Evolutionary conservation across 768 basidiomycete genomes (phyloP).

Genomic region (Chalciporus sphaerocephalus): DNA sequence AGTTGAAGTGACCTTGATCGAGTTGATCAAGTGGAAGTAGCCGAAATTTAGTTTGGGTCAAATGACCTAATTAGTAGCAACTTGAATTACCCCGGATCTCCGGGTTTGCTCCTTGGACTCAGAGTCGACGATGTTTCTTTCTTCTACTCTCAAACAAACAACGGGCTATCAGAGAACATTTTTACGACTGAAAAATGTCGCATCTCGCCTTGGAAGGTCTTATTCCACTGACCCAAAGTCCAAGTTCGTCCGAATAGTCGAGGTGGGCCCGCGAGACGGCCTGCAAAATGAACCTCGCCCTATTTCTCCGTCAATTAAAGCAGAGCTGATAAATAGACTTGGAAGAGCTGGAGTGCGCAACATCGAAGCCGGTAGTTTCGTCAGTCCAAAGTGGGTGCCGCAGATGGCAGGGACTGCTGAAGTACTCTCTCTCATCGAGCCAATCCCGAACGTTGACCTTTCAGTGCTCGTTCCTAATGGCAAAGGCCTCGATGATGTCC

Average conservation of each 20-base stretch:
- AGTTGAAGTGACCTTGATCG: no score
- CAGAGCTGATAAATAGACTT: slow-evolving; percentile 75
- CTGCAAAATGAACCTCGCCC: slow-evolving; percentile 82
- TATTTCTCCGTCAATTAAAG: slow-evolving; percentile 70
- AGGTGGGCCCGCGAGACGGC: slow-evolving; percentile 89
- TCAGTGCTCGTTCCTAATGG: slow-evolving; percentile 81
- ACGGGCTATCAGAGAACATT: not conserved
- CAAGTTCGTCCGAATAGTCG: slow-evolving; percentile 55
- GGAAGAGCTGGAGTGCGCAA: slow-evolving; percentile 59
- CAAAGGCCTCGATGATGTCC: slow-evolving; percentile 67
- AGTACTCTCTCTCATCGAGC: slow-evolving; percentile 58
- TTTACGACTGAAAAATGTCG: not conserved
- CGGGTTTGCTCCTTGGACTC: not conserved
- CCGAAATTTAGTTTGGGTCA: no score
- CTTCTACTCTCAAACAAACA: slow-evolving; percentile 2
- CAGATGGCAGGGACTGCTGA: slow-evolving; percentile 91
- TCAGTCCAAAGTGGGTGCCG: slow-evolving; percentile 90
- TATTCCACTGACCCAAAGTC: slow-evolving; percentile 10
- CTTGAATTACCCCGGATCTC: no score
- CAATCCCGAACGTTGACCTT: slow-evolving; percentile 54
- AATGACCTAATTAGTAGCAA: no score
- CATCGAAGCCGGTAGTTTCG: slow-evolving; percentile 87
- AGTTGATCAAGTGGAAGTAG: no score
- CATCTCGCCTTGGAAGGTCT: not conserved
- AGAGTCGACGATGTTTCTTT: slow-evolving; percentile 9